phyloP scores from a whole-genome alignment of 1,284 basidiomycete genomes.

The Heimioporus punctisporus region DNA sequence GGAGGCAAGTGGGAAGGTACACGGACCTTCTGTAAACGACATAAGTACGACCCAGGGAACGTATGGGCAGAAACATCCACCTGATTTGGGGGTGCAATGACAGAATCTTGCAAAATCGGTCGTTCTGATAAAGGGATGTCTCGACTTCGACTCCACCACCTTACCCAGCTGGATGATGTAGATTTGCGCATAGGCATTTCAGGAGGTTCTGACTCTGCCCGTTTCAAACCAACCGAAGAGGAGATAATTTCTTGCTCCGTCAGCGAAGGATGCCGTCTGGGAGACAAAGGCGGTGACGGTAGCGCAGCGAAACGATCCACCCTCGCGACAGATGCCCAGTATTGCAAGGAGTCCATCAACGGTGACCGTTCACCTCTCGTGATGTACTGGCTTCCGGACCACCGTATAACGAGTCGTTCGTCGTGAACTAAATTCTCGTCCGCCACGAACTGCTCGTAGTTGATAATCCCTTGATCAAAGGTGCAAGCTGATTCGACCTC shows the following conservation, averaged over 20 bases:
- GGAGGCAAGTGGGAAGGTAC: constrained; percentile 3
- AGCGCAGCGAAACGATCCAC: constrained; percentile 17
- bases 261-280: constrained; percentile 32
- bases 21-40: constrained; percentile 11
- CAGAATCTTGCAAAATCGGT: constrained; percentile 19
- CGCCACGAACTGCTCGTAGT: constrained; percentile 55
- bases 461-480: constrained; percentile 58
- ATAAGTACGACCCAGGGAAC: constrained; percentile 4
- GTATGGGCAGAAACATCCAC: constrained; percentile 8
- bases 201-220: constrained; percentile 41
- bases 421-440: constrained; percentile 57
- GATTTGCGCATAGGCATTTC: constrained; percentile 40
- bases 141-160: constrained; percentile 74
- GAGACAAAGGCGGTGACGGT: constrained; percentile 26
- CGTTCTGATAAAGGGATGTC: constrained; percentile 29
- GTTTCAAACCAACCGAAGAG: constrained; percentile 28
- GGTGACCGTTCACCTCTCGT: constrained; percentile 63
- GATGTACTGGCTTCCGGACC: constrained; percentile 70
- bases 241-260: constrained; percentile 33
- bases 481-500: constrained; percentile 51
- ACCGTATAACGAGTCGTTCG: constrained; percentile 62
- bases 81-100: constrained; percentile 20
- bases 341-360: constrained; percentile 63
- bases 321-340: constrained; percentile 52
- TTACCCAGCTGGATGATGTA: constrained; percentile 69